phyloP scores from a whole-genome alignment of 768 basidiomycete genomes.

The Leccinum uliginosum region DNA sequence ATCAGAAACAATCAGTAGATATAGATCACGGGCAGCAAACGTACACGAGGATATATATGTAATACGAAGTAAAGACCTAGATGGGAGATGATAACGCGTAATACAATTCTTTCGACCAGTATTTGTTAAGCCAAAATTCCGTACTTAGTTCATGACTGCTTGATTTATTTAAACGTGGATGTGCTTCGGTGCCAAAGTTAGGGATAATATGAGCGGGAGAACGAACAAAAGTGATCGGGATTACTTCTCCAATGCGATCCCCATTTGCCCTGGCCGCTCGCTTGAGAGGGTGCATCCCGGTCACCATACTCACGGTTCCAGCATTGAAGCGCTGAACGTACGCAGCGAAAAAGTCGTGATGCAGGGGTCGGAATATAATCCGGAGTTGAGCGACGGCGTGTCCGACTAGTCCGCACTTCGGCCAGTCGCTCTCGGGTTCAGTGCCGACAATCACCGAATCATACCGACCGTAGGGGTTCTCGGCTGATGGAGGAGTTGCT shows the following conservation, averaged over 20 bases:
- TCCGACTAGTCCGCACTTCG: not conserved
- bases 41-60: not conserved
- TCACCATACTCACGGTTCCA: not conserved
- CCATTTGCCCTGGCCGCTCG: not conserved
- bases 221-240: not conserved
- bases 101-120: not conserved
- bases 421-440: not conserved
- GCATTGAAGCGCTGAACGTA: not conserved
- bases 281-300: not conserved
- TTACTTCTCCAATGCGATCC: not conserved
- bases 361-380: not conserved
- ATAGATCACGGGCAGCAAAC: not conserved
- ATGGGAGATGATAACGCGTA: not conserved
- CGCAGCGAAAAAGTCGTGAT: not conserved
- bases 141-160: not conserved
- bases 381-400: not conserved
- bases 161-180: not conserved
- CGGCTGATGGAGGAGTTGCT: not conserved
- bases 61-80: not conserved
- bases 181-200: not conserved
- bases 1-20: not conserved
- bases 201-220: not conserved
- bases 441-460: not conserved
- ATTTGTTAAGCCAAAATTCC: not conserved
- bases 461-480: not conserved